Conservation (phyloP, 1,139 yeast species). For the Meyerozyma carpophila region DNA sequence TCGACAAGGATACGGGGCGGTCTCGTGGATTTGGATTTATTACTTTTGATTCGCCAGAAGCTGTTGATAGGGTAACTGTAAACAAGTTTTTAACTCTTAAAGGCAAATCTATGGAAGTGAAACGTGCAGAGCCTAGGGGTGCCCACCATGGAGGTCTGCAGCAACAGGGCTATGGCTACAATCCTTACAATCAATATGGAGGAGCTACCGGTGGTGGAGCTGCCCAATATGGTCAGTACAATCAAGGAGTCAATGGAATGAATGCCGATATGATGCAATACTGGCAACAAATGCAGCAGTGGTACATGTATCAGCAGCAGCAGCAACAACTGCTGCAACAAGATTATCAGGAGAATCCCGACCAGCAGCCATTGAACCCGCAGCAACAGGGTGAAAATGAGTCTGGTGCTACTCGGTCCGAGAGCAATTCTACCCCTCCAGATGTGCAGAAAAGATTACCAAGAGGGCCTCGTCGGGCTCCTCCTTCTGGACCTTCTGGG, state of each 20-base stretch:
- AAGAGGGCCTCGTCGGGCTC: slow-evolving; percentile 40
- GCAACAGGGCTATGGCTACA: slow-evolving; percentile 16
- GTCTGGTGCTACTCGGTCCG: slow-evolving; percentile 8
- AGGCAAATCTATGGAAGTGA: slow-evolving; percentile 91
- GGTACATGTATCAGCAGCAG: slow-evolving; percentile 63
- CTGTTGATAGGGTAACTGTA: slow-evolving; percentile 87
- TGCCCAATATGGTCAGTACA: slow-evolving; percentile 13
- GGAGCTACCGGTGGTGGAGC: slow-evolving; percentile 13
- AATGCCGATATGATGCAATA: slow-evolving; percentile 84
- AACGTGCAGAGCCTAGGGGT: slow-evolving; percentile 94
- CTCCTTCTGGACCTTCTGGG: slow-evolving; percentile 35
- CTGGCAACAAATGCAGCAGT: slow-evolving; percentile 79
- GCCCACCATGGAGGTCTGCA: slow-evolving; percentile 40
- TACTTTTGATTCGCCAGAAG: slow-evolving; percentile 92
- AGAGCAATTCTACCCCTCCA: slow-evolving; percentile 8
- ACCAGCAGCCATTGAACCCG: slow-evolving; percentile 45
- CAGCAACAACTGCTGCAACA: slow-evolving; percentile 29
- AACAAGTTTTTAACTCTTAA: slow-evolving; percentile 78
- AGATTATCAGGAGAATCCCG: slow-evolving; percentile 30
- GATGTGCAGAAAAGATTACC: slow-evolving; percentile 29
- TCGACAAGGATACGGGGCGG: slow-evolving; percentile 96
- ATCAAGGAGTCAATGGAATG: slow-evolving; percentile 44
- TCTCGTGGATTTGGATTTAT: slow-evolving; percentile 98
- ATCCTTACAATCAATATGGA: slow-evolving; percentile 32
- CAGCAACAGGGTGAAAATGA: slow-evolving; percentile 39